Conservation (phyloP, 1,284 basidiomycete genomes). For the Leccinum insigne region DNA sequence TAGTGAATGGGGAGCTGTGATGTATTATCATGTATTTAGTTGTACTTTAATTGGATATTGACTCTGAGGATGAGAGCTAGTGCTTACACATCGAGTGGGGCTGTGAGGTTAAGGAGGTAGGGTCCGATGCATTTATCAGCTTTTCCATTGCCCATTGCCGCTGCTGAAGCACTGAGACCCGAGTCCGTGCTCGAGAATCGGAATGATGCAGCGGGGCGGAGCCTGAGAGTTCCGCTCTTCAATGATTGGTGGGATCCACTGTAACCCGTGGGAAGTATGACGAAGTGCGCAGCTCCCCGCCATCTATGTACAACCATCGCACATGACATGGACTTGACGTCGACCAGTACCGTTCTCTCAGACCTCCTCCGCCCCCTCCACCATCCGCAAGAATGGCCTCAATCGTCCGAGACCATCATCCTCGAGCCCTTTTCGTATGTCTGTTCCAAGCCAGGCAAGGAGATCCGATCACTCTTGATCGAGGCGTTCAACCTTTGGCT, state of each 20-base stretch:
- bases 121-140: neutral
- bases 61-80: neutral
- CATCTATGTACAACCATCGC: neutral
- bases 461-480: constrained; percentile 88
- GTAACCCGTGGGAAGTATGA: neutral
- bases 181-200: no score
- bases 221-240: neutral
- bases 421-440: constrained; percentile 93
- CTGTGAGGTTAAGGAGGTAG: neutral
- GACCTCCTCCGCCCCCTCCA: constrained; percentile 25
- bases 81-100: neutral
- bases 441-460: constrained; percentile 88
- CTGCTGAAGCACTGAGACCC: no score
- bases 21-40: neutral
- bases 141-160: neutral
- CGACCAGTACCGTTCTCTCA: constrained; percentile 15
- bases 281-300: neutral
- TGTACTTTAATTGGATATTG: neutral
- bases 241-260: neutral
- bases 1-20: constrained; percentile 43
- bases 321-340: constrained; percentile 16
- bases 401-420: constrained; percentile 43
- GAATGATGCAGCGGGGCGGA: no score
- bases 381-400: constrained; percentile 25
- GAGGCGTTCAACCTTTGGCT: constrained; percentile 97